A percentile compares a stretch with the other conserved stretches of the same genome.
phyloP scores from a whole-genome alignment of 805 yeast genomes.

The Kazachstania africana region DNA sequence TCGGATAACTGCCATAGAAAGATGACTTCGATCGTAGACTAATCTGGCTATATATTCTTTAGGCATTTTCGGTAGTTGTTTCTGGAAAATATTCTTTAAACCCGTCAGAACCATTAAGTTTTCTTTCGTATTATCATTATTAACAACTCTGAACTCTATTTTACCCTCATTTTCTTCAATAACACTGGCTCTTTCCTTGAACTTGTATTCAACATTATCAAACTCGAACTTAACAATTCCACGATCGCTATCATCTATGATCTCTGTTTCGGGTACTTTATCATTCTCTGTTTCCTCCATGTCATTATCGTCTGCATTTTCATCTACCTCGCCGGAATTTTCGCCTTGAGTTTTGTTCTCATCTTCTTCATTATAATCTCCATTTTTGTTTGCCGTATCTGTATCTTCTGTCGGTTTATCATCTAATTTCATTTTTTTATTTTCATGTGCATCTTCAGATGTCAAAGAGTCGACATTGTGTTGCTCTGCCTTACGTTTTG shows the following conservation, averaged over 20 bases:
- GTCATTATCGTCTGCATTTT: background rate
- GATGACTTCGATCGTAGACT: constrained; percentile 87
- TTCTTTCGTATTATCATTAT: constrained; percentile 82
- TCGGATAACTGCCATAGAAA: constrained; percentile 91
- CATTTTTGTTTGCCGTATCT: background rate
- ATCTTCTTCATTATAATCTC: background rate
- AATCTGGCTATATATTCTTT: constrained; percentile 89
- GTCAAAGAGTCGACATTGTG: background rate
- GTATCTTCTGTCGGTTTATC: background rate
- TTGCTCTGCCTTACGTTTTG: background rate
- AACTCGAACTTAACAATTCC: constrained; percentile 32
- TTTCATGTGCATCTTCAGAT: background rate
- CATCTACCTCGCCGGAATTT: background rate
- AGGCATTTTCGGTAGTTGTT: constrained; percentile 98
- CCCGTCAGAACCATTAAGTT: constrained; percentile 90
- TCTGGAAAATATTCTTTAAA: constrained; percentile 88
- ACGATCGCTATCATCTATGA: constrained; percentile 4
- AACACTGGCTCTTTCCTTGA: constrained; percentile 88
- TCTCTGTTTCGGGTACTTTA: constrained; percentile 1
- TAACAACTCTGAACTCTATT: constrained; percentile 92
- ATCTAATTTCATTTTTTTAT: background rate
- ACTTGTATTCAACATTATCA: constrained; percentile 72
- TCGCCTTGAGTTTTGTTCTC: constrained; percentile 1
- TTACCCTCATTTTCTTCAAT: constrained; percentile 87
- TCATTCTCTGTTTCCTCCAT: background rate